Evolutionary conservation across 495 filamentous ascomycete genomes (phyloP).

Genomic region (Paragyromitra xinjiangensis): DNA sequence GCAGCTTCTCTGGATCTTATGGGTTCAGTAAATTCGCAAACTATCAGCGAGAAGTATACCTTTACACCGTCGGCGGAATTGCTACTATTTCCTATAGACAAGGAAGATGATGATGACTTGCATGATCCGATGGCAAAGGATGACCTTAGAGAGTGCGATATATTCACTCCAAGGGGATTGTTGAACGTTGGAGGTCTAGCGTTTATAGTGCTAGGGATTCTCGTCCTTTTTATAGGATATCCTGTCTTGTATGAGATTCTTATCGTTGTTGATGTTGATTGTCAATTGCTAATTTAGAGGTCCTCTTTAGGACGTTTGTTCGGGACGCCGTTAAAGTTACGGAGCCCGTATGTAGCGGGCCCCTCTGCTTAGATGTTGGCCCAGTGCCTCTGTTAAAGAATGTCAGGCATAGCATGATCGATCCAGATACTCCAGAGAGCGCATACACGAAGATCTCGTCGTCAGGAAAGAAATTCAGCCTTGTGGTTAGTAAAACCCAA

Average conservation of each 20-base stretch:
- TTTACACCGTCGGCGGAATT: constrained; percentile 74
- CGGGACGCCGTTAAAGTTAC: constrained; percentile 42
- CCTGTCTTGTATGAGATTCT: constrained; percentile 70
- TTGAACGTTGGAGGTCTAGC: constrained; percentile 73
- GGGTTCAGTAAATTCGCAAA: constrained; percentile 75
- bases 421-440: constrained; percentile 74
- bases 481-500: too few relatives aligned
- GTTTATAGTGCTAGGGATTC: constrained; percentile 69
- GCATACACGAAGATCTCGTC: constrained; percentile 66
- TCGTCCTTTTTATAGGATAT: constrained; percentile 77
- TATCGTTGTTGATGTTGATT: not conserved
- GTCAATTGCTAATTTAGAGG: not conserved
- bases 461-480: constrained; percentile 66
- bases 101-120: constrained; percentile 70
- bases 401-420: constrained; percentile 66
- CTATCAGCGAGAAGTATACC: constrained; percentile 80
- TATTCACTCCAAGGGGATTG: constrained; percentile 73
- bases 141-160: constrained; percentile 67
- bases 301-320: constrained; percentile 67
- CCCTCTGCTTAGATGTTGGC: constrained; percentile 67
- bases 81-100: constrained; percentile 76
- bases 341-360: constrained; percentile 21
- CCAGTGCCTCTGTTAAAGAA: constrained; percentile 63
- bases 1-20: constrained; percentile 54
- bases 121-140: constrained; percentile 79